A percentile compares a stretch with the other conserved stretches of the same genome.
These are phyloP conservation scores for Nicotiana paniculata DNA, from an alignment of 257 asterid genomes.

Conservation along the genomic window DNA sequence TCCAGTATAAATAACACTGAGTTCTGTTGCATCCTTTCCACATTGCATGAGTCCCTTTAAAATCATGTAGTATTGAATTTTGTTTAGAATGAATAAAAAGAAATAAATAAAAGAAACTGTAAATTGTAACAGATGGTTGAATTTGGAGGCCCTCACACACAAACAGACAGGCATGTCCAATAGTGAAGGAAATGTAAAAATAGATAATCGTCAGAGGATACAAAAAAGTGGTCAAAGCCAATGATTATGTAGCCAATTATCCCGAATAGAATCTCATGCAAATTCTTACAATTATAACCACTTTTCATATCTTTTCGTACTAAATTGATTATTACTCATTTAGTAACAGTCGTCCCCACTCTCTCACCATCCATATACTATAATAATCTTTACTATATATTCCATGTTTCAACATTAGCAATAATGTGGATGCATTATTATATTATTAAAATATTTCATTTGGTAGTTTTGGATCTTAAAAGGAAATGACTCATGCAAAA, in stretches of 20 bases:
- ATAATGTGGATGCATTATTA: background rate
- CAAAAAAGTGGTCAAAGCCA: slow-evolving; percentile 16
- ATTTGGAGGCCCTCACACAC: background rate
- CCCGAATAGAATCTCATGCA: too few relatives aligned
- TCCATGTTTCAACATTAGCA: background rate
- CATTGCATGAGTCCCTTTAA: background rate
- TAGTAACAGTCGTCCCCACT: background rate
- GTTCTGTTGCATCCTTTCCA: too few relatives aligned
- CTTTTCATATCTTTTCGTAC: background rate
- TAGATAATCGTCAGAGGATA: background rate
- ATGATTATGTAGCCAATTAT: background rate
- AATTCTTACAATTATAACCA: too few relatives aligned
- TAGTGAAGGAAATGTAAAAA: background rate
- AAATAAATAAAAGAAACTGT: background rate
- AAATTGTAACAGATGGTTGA: background rate
- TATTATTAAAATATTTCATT: background rate
- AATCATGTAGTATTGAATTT: too few relatives aligned
- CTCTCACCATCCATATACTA: background rate
- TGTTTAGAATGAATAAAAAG: too few relatives aligned
- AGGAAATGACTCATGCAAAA: background rate
- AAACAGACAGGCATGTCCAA: background rate
- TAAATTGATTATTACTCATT: background rate
- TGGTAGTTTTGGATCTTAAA: background rate
- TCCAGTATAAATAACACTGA: too few relatives aligned
- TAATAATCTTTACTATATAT: too few relatives aligned